Conservation (phyloP, 2,329 filamentous ascomycete species). For the Coniochaeta prunicola region DNA sequence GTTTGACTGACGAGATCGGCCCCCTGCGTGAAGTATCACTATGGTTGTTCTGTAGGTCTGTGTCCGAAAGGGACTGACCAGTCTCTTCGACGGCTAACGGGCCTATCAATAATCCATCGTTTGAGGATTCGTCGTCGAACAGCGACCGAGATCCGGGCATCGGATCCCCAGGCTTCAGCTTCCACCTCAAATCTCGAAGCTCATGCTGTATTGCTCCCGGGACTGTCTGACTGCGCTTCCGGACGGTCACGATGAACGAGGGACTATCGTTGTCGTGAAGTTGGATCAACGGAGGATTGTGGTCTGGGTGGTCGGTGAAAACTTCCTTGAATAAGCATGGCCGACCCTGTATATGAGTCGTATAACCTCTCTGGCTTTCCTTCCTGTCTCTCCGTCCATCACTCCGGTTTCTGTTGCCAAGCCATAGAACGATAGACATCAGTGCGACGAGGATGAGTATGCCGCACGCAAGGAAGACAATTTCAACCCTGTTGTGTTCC, state of each 20-base stretch:
- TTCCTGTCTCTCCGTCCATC: neutral
- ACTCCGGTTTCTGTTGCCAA: constrained; percentile 16
- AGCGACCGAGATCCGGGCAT: neutral
- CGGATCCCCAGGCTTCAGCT: neutral
- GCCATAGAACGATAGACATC: constrained; percentile 23
- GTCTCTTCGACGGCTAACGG: neutral
- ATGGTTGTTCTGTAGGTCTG: neutral
- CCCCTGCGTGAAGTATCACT: neutral
- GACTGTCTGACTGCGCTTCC: constrained; percentile 6
- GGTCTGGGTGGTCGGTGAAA: constrained; percentile 3
- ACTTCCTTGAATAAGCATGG: neutral
- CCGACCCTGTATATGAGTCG: neutral
- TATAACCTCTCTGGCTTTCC: neutral
- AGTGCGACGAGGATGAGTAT: constrained; percentile 24
- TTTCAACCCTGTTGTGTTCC: constrained; percentile 23
- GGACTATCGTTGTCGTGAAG: neutral
- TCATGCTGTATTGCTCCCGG: constrained; percentile 6
- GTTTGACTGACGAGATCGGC: neutral
- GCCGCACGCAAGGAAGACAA: constrained; percentile 23
- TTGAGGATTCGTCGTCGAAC: neutral
- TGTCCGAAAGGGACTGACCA: neutral
- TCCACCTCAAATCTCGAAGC: neutral
- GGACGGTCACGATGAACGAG: constrained; percentile 3
- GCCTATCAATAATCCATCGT: neutral
- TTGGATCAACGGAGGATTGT: constrained; percentile 14